Base-by-base conservation (phyloP, 2,329 filamentous ascomycete species). In the Ophiobolus disseminans region DNA sequence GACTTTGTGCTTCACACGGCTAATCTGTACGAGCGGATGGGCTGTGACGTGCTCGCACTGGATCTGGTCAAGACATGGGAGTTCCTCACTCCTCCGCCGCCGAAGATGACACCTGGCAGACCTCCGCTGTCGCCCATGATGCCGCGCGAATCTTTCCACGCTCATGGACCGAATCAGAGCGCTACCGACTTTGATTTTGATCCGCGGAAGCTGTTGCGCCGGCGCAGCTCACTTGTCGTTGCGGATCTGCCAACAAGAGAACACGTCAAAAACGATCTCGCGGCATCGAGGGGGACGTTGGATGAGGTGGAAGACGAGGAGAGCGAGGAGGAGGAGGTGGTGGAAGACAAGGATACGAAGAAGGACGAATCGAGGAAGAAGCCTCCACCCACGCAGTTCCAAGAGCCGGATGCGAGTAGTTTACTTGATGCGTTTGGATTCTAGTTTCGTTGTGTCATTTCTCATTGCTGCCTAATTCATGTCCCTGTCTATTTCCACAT, bases 381-480 rank as follows among this genome's bases (percentile, higher is more conserved):
- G 63, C 80, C 83, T 11, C 81, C 86, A 13, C 86, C 91, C 1
- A 91, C 88, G 16, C 86, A 87, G 55, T 97, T 97, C 70, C 82
- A 95, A 62, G 94, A 99, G 73, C 94, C 94, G n/a, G 91, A 96
- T 75, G 83, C 89, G 21, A 90, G 85, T 69, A 93, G 90, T 50
- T 75, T 99, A 66, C 79, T 97, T 62, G 93, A 97, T 78, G 92
- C 84, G 70, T 97, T 97, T 81, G 93, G 93, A 1, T 94, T 97
- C 69, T 97, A 66, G 40, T 20, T 14, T 14, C 11, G 8, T 14
- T 5, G 14, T 31, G 23, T 34, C 19, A 31, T 14, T 11, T 22
- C 6, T 34, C 38, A n/a, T 14, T 8, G 11, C n/a, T 41, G 25
- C 41, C 41, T 50, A 42, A 31, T n/a, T n/a, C 41, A 36, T 45